Evolutionary conservation across 2,329 filamentous ascomycete genomes (phyloP).

Genomic region (Trichoderma simmonsii): DNA sequence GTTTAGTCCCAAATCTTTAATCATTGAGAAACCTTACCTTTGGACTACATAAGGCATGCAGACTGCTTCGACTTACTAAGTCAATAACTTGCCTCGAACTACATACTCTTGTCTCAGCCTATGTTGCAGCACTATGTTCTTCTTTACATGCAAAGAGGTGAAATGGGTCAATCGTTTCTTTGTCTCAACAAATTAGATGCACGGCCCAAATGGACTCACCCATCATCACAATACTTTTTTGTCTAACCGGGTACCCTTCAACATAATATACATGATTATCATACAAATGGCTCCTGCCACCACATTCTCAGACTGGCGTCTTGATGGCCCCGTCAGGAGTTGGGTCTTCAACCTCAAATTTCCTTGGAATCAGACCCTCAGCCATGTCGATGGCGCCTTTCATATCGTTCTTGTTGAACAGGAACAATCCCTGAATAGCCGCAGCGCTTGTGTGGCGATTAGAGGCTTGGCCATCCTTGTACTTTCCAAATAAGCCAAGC

Average conservation of each 20-base stretch:
- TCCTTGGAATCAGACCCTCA: conserved; percentile 59
- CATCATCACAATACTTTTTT: neutral
- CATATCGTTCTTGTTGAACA: conserved; percentile 92
- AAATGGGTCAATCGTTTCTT: neutral
- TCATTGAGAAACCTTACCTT: no score
- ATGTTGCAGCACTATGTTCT: neutral
- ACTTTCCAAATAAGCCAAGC: conserved; percentile 65
- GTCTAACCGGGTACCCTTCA: conserved; percentile 21
- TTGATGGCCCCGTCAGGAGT: conserved; percentile 40
- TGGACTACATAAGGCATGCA: no score
- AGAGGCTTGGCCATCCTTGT: conserved; percentile 44
- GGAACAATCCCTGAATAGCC: conserved; percentile 86
- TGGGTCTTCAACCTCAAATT: conserved; percentile 49
- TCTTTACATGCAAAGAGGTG: neutral
- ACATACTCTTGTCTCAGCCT: neutral
- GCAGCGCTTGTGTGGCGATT: conserved; percentile 73
- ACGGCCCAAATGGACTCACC: neutral
- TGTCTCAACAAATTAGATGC: neutral
- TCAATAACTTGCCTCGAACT: no score
- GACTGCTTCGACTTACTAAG: neutral
- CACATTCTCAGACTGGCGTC: conserved; percentile 34
- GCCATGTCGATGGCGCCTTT: conserved; percentile 81
- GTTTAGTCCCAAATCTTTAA: no score
- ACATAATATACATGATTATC: conserved; percentile 5
- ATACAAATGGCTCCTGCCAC: neutral